Evolutionary conservation across 2,329 filamentous ascomycete genomes (phyloP).

Genomic region (Cryphonectria carpinicola): DNA sequence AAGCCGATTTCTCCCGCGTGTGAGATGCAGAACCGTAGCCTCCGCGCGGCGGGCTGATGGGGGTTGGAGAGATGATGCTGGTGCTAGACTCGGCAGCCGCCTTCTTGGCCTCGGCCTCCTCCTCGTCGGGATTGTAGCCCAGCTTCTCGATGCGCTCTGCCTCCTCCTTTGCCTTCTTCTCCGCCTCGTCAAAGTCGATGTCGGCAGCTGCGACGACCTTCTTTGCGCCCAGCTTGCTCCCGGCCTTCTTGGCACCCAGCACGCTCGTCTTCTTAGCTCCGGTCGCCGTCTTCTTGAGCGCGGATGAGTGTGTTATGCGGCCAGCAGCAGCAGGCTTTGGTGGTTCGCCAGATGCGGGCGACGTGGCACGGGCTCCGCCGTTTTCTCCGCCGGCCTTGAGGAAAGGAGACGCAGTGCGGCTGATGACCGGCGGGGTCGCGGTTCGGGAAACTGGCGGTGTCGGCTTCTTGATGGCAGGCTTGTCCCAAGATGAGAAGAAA

Average conservation of each 20-base stretch:
- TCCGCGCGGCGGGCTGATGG: slow-evolving; percentile 67
- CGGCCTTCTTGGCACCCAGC: slow-evolving; percentile 80
- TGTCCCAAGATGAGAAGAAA: slow-evolving; percentile 99
- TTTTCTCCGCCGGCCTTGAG: slow-evolving; percentile 71
- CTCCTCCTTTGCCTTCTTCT: slow-evolving; percentile 96
- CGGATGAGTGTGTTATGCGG: slow-evolving; percentile 75
- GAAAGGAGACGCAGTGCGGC: slow-evolving; percentile 88
- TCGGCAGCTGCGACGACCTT: slow-evolving; percentile 74
- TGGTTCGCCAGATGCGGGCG: slow-evolving; percentile 66
- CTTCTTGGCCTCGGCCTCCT: slow-evolving; percentile 50
- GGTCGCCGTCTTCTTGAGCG: slow-evolving; percentile 76
- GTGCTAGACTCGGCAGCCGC: slow-evolving; percentile 51
- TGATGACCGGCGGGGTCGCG: slow-evolving; percentile 79
- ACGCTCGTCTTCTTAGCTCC: slow-evolving; percentile 82
- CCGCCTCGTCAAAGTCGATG: slow-evolving; percentile 96
- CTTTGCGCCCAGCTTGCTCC: slow-evolving; percentile 86
- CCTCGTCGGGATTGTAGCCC: slow-evolving; percentile 91
- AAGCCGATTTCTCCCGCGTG: slow-evolving; percentile 64
- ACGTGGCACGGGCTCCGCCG: slow-evolving; percentile 75
- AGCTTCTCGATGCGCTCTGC: slow-evolving; percentile 94
- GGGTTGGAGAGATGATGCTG: slow-evolving; percentile 73
- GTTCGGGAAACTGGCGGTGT: slow-evolving; percentile 92
- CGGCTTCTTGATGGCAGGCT: slow-evolving; percentile 93
- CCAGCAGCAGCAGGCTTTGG: slow-evolving; percentile 63
- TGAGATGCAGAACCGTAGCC: slow-evolving; percentile 66